Conservation (phyloP, 1,284 basidiomycete species). For the Cystobasidium slooffiae region DNA sequence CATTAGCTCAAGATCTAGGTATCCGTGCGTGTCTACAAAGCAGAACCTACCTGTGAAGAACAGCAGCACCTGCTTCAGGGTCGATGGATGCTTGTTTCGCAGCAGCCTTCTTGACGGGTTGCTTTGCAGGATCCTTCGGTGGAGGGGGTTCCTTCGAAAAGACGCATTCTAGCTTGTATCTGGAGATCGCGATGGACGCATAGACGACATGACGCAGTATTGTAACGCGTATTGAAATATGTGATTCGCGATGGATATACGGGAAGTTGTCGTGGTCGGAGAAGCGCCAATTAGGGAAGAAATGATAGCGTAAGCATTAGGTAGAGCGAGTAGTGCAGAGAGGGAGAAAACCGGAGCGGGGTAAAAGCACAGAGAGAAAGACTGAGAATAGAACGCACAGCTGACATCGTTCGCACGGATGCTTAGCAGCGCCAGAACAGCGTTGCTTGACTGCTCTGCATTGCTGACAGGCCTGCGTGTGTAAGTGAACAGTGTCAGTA, state of each 20-base stretch:
- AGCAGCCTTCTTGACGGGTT: slow-evolving; percentile 27
- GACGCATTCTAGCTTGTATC: slow-evolving; percentile 43
- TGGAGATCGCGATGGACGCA: neutral
- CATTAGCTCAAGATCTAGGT: neutral
- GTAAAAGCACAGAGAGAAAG: neutral
- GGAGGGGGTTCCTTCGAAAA: slow-evolving; percentile 35
- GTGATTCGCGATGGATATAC: neutral
- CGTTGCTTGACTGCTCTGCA: slow-evolving; percentile 43
- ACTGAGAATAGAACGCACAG: slow-evolving; percentile 25
- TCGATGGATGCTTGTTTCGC: slow-evolving; percentile 25
- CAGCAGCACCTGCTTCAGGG: slow-evolving; percentile 36
- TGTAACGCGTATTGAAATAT: neutral
- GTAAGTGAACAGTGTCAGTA: neutral
- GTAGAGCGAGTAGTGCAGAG: neutral
- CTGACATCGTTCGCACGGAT: slow-evolving; percentile 43
- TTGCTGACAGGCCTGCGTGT: slow-evolving; percentile 39
- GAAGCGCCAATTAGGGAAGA: neutral
- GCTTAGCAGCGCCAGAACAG: slow-evolving; percentile 36
- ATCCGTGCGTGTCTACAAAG: neutral
- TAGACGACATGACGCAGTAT: neutral
- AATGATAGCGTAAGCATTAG: slow-evolving; percentile 15
- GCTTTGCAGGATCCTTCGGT: slow-evolving; percentile 22
- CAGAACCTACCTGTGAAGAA: slow-evolving; percentile 33
- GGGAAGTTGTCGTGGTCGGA: neutral
- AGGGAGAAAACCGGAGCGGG: neutral